These are phyloP conservation scores for Cerrena zonata DNA, from an alignment of 1,284 basidiomycete species.

Conservation along the genomic window DNA sequence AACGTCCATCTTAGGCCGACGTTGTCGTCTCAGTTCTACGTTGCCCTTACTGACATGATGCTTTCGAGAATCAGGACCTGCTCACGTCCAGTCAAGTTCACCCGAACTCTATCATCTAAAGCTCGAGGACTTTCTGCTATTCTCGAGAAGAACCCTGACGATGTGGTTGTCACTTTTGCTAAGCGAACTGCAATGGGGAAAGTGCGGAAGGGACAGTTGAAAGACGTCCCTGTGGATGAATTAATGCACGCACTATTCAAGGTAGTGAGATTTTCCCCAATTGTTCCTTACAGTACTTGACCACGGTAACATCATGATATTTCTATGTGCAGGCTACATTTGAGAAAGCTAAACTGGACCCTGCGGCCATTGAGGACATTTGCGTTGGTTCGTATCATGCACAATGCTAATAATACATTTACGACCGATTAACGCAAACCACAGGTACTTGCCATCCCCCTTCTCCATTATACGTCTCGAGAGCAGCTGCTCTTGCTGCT, in stretches of 20 bases:
- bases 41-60: slow-evolving; percentile 17
- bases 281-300: background rate
- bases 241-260: slow-evolving; percentile 66
- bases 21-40: too few species aligned
- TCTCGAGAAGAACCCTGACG: slow-evolving; percentile 67
- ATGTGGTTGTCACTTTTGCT: slow-evolving; percentile 83
- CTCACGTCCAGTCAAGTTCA: slow-evolving; percentile 8
- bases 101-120: slow-evolving; percentile 43
- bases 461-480: slow-evolving; percentile 71
- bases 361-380: slow-evolving; percentile 69
- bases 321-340: slow-evolving; percentile 37
- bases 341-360: slow-evolving; percentile 44
- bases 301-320: background rate
- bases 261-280: slow-evolving; percentile 28
- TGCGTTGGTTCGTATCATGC: slow-evolving; percentile 56
- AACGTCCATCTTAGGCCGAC: too few species aligned
- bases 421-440: background rate
- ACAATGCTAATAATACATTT: background rate
- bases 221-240: slow-evolving; percentile 71
- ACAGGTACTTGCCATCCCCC: slow-evolving; percentile 81
- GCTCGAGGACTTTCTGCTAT: slow-evolving; percentile 35
- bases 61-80: slow-evolving; percentile 14
- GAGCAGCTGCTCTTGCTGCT: slow-evolving; percentile 76
- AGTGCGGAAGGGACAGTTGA: slow-evolving; percentile 76
- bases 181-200: slow-evolving; percentile 75